Percentiles rank a stretch among this genome's conserved stretches.
Conservation (phyloP, 306 rosid species). For the Bauhinia variegata region DNA sequence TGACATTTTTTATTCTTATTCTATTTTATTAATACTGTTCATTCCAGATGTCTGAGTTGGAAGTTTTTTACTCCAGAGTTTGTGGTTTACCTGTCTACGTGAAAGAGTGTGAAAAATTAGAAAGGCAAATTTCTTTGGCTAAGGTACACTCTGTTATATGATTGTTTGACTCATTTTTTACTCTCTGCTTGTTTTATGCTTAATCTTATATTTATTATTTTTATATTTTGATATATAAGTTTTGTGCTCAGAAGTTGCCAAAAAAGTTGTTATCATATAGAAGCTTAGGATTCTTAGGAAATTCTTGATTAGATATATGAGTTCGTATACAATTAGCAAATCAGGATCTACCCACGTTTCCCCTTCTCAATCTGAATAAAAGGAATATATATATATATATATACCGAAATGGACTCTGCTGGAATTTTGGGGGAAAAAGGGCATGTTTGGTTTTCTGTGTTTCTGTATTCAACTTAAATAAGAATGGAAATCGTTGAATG, state of each 20-base stretch:
- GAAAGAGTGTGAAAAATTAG: conserved; percentile 62
- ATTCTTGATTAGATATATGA: neutral
- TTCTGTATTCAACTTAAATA: too few species aligned
- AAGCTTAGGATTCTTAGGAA: conserved; percentile 4
- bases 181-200: neutral
- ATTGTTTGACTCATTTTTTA: conserved; percentile 8
- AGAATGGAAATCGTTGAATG: too few species aligned
- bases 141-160: conserved; percentile 52
- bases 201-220: conserved; percentile 12
- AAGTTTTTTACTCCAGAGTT: conserved; percentile 65
- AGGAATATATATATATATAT: too few species aligned
- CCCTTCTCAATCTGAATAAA: too few species aligned
- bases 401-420: neutral
- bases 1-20: conserved; percentile 36
- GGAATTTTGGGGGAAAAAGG: neutral
- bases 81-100: conserved; percentile 63
- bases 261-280: neutral
- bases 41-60: conserved; percentile 81
- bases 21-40: conserved; percentile 38
- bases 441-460: too few species aligned
- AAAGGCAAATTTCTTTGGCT: conserved; percentile 53
- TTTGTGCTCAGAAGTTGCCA: neutral
- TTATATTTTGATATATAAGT: neutral
- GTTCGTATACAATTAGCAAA: neutral
- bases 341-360: neutral